Conservation (phyloP, 441 rosid species). For the Euphorbia celastroides region DNA sequence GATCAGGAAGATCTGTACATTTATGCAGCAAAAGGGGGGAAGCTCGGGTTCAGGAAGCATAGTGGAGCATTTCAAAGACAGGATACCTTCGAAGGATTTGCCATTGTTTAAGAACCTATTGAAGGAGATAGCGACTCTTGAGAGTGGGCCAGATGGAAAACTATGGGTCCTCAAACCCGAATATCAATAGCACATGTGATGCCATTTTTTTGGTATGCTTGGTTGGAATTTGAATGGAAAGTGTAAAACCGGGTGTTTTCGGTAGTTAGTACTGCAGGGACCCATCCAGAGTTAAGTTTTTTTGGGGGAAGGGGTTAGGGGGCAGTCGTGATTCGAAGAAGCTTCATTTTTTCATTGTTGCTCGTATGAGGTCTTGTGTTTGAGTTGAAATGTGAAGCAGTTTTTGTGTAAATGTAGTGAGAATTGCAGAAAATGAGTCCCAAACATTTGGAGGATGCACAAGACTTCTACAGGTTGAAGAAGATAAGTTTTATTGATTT, state of each 20-base stretch:
- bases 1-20: constrained; percentile 78
- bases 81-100: constrained; percentile 46
- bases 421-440: too few species aligned
- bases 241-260: not conserved
- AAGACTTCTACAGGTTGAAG: not conserved
- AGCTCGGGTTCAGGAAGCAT: constrained; percentile 60
- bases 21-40: constrained; percentile 75
- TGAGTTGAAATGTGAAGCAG: not conserved
- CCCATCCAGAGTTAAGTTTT: not conserved
- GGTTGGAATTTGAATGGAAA: not conserved
- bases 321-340: too few species aligned
- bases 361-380: not conserved
- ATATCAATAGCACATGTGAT: constrained; percentile 26
- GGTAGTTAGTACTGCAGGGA: not conserved
- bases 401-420: too few species aligned
- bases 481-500: not conserved
- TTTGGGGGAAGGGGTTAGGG: too few species aligned
- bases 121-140: constrained; percentile 70
- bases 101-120: constrained; percentile 75
- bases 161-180: constrained; percentile 78
- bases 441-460: not conserved
- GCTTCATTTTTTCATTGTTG: not conserved
- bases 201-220: not conserved
- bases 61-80: constrained; percentile 68
- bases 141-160: constrained; percentile 46